Conservation (phyloP, 768 basidiomycete genomes). For the Vararia minispora region DNA sequence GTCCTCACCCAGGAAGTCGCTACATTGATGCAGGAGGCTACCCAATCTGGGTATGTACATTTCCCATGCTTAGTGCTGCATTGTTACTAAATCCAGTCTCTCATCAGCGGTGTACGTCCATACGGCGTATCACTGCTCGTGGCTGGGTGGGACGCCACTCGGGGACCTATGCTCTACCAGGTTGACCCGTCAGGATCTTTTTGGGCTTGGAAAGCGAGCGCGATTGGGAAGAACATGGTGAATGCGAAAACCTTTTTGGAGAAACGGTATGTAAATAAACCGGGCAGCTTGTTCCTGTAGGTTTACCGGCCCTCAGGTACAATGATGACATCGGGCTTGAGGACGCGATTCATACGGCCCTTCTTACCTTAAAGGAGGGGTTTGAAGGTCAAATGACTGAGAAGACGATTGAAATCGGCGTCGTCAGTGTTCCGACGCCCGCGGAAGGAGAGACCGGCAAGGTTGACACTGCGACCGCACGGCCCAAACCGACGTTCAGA, state of each 20-base stretch:
- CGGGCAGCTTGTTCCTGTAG: conserved; percentile 1
- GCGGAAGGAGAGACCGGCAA: conserved; percentile 61
- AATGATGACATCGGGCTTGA: conserved; percentile 98
- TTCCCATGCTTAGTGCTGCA: conserved; percentile 11
- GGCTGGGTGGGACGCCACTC: conserved; percentile 89
- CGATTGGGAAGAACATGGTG: conserved; percentile 99
- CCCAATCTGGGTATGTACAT: conserved; percentile 82
- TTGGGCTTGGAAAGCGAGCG: conserved; percentile 99
- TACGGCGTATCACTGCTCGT: conserved; percentile 96
- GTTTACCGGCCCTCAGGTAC: conserved; percentile 45
- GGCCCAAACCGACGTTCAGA: conserved; percentile 82
- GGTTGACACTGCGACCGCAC: conserved; percentile 53
- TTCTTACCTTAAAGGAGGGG: conserved; percentile 95
- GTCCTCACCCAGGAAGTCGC: conserved; percentile 96
- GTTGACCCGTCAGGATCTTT: conserved; percentile 98
- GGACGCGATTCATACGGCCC: conserved; percentile 97
- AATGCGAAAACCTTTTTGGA: conserved; percentile 99
- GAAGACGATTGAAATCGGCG: conserved; percentile 98
- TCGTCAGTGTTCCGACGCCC: conserved; percentile 79
- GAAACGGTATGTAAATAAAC: conserved; percentile 61
- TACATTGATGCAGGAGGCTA: conserved; percentile 97
- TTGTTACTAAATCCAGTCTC: neutral
- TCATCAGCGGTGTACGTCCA: conserved; percentile 97
- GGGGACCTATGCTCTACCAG: conserved; percentile 97
- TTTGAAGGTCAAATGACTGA: conserved; percentile 99